Evolutionary conservation across 495 filamentous ascomycete genomes (phyloP).

Genomic region (Neurospora sublineolata): DNA sequence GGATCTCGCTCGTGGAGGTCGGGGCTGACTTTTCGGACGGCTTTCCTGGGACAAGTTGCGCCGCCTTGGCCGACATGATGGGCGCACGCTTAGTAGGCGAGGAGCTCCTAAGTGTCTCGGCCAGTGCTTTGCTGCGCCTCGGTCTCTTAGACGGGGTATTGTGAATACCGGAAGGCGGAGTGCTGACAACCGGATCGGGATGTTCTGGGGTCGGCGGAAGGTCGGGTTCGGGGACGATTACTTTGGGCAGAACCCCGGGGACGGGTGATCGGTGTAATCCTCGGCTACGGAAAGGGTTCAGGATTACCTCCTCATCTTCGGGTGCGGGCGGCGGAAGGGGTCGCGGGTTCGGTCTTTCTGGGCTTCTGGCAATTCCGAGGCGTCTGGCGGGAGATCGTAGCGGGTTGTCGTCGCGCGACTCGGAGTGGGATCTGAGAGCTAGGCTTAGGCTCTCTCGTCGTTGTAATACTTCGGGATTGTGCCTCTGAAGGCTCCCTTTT

Average conservation of each 20-base stretch:
- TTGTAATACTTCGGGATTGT: slow-evolving; percentile 47
- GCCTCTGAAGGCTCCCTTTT: slow-evolving; percentile 49
- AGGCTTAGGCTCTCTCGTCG: slow-evolving; percentile 26
- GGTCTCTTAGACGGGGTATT: slow-evolving; percentile 38
- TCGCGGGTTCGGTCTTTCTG: slow-evolving; percentile 24
- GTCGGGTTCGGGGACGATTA: slow-evolving; percentile 44
- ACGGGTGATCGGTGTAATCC: slow-evolving; percentile 24
- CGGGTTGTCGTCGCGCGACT: slow-evolving; percentile 14
- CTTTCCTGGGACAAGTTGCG: background rate
- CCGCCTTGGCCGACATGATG: background rate
- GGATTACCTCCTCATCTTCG: slow-evolving; percentile 32
- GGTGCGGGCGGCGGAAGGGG: slow-evolving; percentile 29
- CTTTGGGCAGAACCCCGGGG: slow-evolving; percentile 26
- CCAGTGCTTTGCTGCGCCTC: slow-evolving; percentile 26
- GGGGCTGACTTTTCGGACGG: slow-evolving; percentile 1
- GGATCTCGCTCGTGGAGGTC: background rate
- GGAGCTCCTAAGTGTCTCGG: slow-evolving; percentile 28
- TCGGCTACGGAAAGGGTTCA: slow-evolving; percentile 29
- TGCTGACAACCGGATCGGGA: slow-evolving; percentile 39
- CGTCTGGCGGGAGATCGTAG: slow-evolving; percentile 27
- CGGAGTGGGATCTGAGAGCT: slow-evolving; percentile 19
- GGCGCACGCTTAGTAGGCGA: slow-evolving; percentile 36
- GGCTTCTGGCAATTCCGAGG: slow-evolving; percentile 11
- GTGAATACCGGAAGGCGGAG: slow-evolving; percentile 42
- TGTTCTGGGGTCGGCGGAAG: slow-evolving; percentile 61